phyloP scores from a whole-genome alignment of 345 rosid genomes.

The Dovyalis caffra region DNA sequence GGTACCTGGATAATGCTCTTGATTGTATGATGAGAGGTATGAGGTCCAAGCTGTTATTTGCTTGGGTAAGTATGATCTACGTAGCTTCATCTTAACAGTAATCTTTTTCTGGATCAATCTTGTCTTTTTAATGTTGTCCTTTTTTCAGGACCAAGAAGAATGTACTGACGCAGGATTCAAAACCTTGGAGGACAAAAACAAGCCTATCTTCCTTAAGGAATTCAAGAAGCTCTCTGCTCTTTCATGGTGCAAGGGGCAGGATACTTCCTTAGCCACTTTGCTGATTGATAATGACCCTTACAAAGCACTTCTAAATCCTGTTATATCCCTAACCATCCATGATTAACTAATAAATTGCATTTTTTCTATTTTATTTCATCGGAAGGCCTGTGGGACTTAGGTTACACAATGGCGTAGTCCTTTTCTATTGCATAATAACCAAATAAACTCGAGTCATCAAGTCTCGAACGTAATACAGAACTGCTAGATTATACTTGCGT shows the following conservation, averaged over 20 bases:
- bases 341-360: no score
- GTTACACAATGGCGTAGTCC: no score
- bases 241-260: not conserved
- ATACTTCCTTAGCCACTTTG: constrained; percentile 31
- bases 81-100: no score
- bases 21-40: constrained; percentile 15
- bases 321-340: constrained; percentile 16
- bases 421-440: no score
- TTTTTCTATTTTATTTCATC: no score
- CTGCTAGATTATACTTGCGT: no score
- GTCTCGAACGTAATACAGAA: no score
- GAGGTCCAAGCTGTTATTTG: constrained; percentile 31
- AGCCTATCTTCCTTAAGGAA: constrained; percentile 40
- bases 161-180: constrained; percentile 33
- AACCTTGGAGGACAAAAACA: constrained; percentile 23
- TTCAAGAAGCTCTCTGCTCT: constrained; percentile 17
- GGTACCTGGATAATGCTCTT: constrained; percentile 23
- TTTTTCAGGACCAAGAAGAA: constrained; percentile 33
- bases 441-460: no score
- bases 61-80: constrained; percentile 31
- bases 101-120: no score
- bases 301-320: constrained; percentile 48
- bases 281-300: constrained; percentile 43
- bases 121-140: not conserved
- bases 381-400: no score